phyloP scores from a whole-genome alignment of 2,329 filamentous ascomycete genomes.

The Beauveria medogensis region DNA sequence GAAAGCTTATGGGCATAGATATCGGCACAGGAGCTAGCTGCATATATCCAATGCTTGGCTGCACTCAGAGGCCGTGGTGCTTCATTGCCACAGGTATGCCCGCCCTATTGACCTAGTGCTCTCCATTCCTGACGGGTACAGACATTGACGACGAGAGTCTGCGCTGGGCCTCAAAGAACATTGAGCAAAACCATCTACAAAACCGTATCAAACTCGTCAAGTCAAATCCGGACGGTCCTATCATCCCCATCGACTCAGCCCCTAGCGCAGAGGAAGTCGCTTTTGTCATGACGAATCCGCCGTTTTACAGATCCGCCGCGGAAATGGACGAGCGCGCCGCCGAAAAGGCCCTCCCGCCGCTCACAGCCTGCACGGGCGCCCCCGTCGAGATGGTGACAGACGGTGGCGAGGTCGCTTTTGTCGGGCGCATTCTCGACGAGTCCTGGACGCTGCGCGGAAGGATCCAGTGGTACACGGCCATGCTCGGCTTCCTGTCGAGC shows the following conservation, averaged over 20 bases:
- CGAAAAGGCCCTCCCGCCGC: constrained; percentile 59
- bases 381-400: constrained; percentile 76
- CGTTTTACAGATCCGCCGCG: constrained; percentile 72
- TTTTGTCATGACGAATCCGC: constrained; percentile 91
- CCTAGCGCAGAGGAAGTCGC: constrained; percentile 45
- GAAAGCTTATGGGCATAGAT: constrained; percentile 64
- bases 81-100: constrained; percentile 55
- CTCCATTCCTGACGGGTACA: constrained; percentile 14
- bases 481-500: constrained; percentile 76
- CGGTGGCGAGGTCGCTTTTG: constrained; percentile 73
- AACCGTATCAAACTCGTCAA: constrained; percentile 56
- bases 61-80: constrained; percentile 61
- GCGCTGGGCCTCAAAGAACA: constrained; percentile 57
- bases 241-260: constrained; percentile 58
- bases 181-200: constrained; percentile 56
- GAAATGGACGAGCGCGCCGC: constrained; percentile 61
- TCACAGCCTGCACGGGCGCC: constrained; percentile 68
- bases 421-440: constrained; percentile 61
- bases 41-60: constrained; percentile 83
- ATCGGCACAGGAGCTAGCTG: constrained; percentile 86
- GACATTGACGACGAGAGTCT: constrained; percentile 72
- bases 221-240: constrained; percentile 38
- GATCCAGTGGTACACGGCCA: constrained; percentile 82
- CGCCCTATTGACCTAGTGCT: too few relatives aligned
- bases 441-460: constrained; percentile 50